Evolutionary conservation across 257 asterid genomes (phyloP).

Genomic region (Lithospermum erythrorhizon): DNA sequence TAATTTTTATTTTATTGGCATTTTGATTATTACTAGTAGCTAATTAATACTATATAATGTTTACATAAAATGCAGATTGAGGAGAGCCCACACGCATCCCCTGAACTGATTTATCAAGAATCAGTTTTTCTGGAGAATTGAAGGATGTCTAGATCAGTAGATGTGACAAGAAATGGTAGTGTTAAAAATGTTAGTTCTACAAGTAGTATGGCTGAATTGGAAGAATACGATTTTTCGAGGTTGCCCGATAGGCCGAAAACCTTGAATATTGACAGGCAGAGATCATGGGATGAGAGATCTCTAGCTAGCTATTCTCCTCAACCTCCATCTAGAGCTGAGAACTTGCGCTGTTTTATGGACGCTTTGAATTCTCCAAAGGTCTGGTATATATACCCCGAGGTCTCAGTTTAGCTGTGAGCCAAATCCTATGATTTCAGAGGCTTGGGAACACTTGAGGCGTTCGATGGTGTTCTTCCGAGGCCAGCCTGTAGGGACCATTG

Average conservation of each 20-base stretch:
- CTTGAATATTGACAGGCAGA: slow-evolving; percentile 54
- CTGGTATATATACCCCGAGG: slow-evolving; percentile 50
- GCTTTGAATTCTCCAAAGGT: slow-evolving; percentile 40
- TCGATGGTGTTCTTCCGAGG: slow-evolving; percentile 72
- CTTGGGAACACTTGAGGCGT: slow-evolving; percentile 63
- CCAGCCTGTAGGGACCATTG: slow-evolving; percentile 77
- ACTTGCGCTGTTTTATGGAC: slow-evolving; percentile 24
- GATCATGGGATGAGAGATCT: slow-evolving; percentile 51
- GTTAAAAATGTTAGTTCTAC: slow-evolving; percentile 28
- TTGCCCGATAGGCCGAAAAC: slow-evolving; percentile 28
- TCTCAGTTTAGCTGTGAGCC: slow-evolving; percentile 37
- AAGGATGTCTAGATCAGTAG: slow-evolving; percentile 46
- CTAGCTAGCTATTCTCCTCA: slow-evolving; percentile 22
- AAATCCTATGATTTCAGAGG: slow-evolving; percentile 59
- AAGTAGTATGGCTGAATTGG: slow-evolving; percentile 27
- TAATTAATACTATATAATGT: neutral
- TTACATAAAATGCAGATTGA: slow-evolving; percentile 14
- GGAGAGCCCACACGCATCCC: slow-evolving; percentile 1
- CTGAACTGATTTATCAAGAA: slow-evolving; percentile 1
- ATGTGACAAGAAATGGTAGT: slow-evolving; percentile 23
- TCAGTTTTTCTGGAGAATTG: slow-evolving; percentile 1
- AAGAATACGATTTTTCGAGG: slow-evolving; percentile 49
- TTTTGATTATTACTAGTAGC: too few relatives aligned
- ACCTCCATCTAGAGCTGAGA: slow-evolving; percentile 48
- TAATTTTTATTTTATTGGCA: too few relatives aligned